These are phyloP conservation scores for Insectozyma bohioensis DNA, from an alignment of 1,139 yeast genomes.

Conservation along the genomic window DNA sequence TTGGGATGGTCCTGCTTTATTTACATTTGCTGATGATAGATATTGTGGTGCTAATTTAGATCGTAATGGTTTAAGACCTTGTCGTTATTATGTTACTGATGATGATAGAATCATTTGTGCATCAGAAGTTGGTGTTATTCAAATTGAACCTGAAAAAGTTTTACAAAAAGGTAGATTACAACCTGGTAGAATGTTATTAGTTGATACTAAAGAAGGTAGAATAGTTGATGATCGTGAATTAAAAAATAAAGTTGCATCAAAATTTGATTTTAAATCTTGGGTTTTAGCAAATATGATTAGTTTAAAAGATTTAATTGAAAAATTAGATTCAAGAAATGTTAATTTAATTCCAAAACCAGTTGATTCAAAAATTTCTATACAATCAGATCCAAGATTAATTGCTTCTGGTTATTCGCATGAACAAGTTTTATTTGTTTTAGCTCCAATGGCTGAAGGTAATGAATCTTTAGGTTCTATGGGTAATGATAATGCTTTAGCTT, in stretches of 20 bases:
- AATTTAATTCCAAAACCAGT: slow-evolving; percentile 20
- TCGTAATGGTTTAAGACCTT: slow-evolving; percentile 96
- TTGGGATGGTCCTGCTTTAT: slow-evolving; percentile 99
- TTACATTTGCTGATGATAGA: slow-evolving; percentile 95
- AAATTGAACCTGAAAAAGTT: slow-evolving; percentile 78
- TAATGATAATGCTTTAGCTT: slow-evolving; percentile 95
- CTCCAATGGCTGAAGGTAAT: slow-evolving; percentile 95
- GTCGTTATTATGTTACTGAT: slow-evolving; percentile 93
- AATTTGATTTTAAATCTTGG: slow-evolving; percentile 95
- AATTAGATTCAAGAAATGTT: slow-evolving; percentile 51
- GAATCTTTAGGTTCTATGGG: slow-evolving; percentile 99
- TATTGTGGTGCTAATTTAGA: slow-evolving; percentile 98
- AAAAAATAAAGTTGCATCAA: slow-evolving; percentile 75
- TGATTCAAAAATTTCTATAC: slow-evolving; percentile 44
- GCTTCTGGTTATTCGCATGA: slow-evolving; percentile 94
- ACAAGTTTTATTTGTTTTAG: slow-evolving; percentile 78
- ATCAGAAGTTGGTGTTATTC: slow-evolving; percentile 96
- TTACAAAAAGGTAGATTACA: slow-evolving; percentile 90
- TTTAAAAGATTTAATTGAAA: slow-evolving; percentile 68
- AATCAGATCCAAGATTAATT: slow-evolving; percentile 76
- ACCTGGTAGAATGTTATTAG: slow-evolving; percentile 95
- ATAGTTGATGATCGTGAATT: slow-evolving; percentile 92
- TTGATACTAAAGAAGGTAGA: slow-evolving; percentile 89
- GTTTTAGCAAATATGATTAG: slow-evolving; percentile 80
- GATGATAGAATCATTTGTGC: slow-evolving; percentile 98